A percentile compares a stretch with the other conserved stretches of the same genome.
phyloP scores from a whole-genome alignment of 305 asterid species.

The Caryopteris hybrid region DNA sequence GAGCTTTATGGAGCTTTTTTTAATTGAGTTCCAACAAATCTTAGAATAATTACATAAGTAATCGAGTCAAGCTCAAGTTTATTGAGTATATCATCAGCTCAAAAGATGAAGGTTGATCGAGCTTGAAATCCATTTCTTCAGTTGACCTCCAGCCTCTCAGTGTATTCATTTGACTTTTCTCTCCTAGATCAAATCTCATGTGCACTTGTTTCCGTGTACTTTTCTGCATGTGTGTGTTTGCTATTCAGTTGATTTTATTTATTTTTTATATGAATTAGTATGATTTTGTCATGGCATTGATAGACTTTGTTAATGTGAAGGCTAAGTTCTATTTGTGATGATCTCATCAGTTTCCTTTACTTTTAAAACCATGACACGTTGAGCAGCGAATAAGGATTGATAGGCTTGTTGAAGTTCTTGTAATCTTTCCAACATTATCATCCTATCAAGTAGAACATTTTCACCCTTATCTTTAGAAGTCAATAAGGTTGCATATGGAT shows the following conservation, averaged over 20 bases:
- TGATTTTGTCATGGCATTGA: neutral
- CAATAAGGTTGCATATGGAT: too few species aligned
- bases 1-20: too few species aligned
- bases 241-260: neutral
- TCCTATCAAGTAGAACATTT: neutral
- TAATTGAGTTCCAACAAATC: too few species aligned
- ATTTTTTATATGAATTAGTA: neutral
- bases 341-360: neutral
- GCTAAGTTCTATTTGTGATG: neutral
- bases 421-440: neutral
- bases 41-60: neutral
- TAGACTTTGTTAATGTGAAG: neutral
- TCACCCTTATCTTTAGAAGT: neutral
- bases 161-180: neutral
- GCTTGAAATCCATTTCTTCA: neutral
- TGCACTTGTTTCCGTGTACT: constrained; percentile 8
- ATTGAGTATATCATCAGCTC: neutral
- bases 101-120: neutral
- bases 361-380: neutral
- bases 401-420: neutral
- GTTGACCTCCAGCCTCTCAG: neutral
- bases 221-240: neutral
- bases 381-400: constrained; percentile 11
- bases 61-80: neutral
- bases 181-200: neutral